Conservation (phyloP, 2,329 filamentous ascomycete genomes). For the Erysiphe neolycopersici region DNA sequence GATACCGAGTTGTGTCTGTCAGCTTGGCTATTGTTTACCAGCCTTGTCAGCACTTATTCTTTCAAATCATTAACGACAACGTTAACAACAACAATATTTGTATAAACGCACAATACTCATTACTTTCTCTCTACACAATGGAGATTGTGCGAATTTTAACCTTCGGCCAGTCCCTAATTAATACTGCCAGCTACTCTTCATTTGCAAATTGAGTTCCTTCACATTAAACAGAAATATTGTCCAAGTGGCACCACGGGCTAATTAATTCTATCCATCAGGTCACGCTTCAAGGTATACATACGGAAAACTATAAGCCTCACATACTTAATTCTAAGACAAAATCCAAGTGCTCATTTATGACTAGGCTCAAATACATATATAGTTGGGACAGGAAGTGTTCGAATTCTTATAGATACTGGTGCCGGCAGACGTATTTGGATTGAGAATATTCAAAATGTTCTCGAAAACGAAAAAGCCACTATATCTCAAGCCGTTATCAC, state of each 20-base stretch:
- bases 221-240: background rate
- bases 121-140: background rate
- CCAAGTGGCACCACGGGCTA: background rate
- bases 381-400: constrained; percentile 42
- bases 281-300: constrained; percentile 27
- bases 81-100: background rate
- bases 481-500: constrained; percentile 52
- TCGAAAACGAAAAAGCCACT: constrained; percentile 39
- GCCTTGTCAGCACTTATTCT: background rate
- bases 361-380: constrained; percentile 90
- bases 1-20: background rate
- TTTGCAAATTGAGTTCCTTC: background rate
- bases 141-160: background rate
- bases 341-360: constrained; percentile 19
- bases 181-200: too few species aligned
- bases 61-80: background rate
- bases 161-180: background rate
- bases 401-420: constrained; percentile 75
- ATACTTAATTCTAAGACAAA: background rate
- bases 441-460: constrained; percentile 31
- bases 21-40: background rate
- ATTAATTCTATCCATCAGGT: constrained; percentile 16
- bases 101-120: background rate
- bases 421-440: constrained; percentile 52
- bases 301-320: background rate